Evolutionary conservation across 495 filamentous ascomycete genomes (phyloP), one percentile per base, ranked within the genome.

Genomic region (Apodospora peruviana): DNA sequence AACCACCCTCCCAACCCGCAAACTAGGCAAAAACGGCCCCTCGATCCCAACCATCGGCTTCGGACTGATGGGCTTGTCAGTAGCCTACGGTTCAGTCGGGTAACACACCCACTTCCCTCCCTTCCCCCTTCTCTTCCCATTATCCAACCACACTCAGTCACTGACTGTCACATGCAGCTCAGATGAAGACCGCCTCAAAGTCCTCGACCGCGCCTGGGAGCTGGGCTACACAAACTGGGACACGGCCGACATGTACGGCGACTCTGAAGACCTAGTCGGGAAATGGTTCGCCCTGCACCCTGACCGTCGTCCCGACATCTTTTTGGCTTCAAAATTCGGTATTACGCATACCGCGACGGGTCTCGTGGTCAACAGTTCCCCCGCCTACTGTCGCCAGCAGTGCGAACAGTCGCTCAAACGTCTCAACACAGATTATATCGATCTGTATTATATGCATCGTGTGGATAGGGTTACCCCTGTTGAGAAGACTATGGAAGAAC

Each of bases 381-480:
- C 76, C 0, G 77, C 75, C 43, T 79, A 80, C 43, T 66, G 68
- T 10, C 58, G 61, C 3, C 14, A 64, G 20, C 67, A 74, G 5
- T 71, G 71, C 41, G 67, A 70, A 37, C 72, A 65, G 49, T 72
- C 66, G 14, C 58, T 82, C 5, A 56, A 64, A 34, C 56, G 75
- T 0, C 66, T 84, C 1, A 70, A 71, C 0, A 45, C 72, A 0
- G 62, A 69, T 1, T 51, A 27, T 11, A 64, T 85, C 22, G 78
- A 85, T 55, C 62, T 85, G 5, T 80, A 75, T 56, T 82, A 82
- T 37, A 57, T 65, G 16, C 78, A 81, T 49, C 68, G 69, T 0
- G 53, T 75, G 17, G 69, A 77, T 49, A 37, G 47, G 8, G 63
- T 62, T 18, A 72, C 75, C 0, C 81, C 80, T 0, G 71, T 85